Conservation (phyloP, 768 basidiomycete genomes). For the Tulasnella sp. region DNA sequence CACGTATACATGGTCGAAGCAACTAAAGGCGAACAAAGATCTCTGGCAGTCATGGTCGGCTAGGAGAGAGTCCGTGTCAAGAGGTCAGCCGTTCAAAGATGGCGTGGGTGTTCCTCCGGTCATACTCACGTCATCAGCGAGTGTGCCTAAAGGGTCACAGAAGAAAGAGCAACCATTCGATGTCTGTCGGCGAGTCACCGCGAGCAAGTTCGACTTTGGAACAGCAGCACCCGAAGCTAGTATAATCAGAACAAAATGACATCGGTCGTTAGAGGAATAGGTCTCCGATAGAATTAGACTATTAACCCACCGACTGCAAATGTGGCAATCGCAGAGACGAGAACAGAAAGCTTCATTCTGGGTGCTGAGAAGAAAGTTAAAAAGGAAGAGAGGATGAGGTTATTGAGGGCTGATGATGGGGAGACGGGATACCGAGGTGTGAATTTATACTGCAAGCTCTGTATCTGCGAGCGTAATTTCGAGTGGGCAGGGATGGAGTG, state of each 20-base stretch:
- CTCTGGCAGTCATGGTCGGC: no score
- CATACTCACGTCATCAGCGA: background rate
- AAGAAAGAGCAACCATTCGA: background rate
- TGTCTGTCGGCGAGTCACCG: background rate
- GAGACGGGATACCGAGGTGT: background rate
- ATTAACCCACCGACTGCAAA: background rate
- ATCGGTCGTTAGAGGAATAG: background rate
- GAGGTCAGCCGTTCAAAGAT: no score
- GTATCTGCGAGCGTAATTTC: background rate
- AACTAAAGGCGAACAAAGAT: no score
- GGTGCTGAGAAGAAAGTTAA: background rate
- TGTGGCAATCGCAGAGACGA: background rate
- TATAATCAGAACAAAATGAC: background rate
- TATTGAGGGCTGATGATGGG: background rate
- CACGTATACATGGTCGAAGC: no score
- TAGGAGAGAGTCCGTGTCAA: no score
- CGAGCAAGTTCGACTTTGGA: background rate
- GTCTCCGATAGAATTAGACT: background rate
- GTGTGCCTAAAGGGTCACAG: background rate
- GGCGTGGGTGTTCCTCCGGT: no score
- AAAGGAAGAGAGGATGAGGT: background rate
- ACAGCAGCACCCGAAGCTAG: background rate
- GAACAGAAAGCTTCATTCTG: background rate
- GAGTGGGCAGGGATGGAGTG: background rate
- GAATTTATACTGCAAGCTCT: background rate